Conservation (phyloP, 2,329 filamentous ascomycete genomes). For the Dryadomyces sulphureus region DNA sequence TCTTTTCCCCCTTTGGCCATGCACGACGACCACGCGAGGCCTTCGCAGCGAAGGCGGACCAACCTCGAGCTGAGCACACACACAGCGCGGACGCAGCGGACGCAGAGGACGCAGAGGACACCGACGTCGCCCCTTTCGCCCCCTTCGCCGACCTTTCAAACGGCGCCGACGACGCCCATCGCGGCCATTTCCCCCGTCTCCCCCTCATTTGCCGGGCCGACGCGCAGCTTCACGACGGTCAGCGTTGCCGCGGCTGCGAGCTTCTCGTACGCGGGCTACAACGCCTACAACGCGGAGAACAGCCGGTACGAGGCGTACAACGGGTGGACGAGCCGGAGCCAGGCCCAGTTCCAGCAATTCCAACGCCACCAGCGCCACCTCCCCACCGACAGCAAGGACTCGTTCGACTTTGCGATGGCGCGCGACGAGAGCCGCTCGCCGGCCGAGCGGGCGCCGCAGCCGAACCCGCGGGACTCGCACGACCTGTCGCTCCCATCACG, state of each 20-base stretch:
- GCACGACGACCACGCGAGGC: neutral
- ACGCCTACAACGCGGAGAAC: too few relatives aligned
- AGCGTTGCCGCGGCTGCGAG: too few relatives aligned
- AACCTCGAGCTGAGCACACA: conserved; percentile 24
- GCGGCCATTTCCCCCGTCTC: too few relatives aligned
- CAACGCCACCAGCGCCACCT: conserved; percentile 15
- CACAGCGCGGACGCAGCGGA: conserved; percentile 11
- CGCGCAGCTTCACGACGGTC: too few relatives aligned
- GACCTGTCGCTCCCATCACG: conserved; percentile 69
- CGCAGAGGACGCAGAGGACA: neutral
- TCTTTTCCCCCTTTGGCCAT: neutral
- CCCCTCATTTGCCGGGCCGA: too few relatives aligned
- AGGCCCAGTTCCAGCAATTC: conserved; percentile 5
- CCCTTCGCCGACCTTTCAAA: too few relatives aligned
- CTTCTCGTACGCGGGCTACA: too few relatives aligned
- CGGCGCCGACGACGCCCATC: too few relatives aligned
- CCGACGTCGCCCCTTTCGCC: too few relatives aligned
- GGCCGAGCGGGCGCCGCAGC: conserved; percentile 14
- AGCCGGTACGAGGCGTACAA: too few relatives aligned
- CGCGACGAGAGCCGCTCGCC: conserved; percentile 18
- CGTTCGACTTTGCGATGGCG: conserved; percentile 19
- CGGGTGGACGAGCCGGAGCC: too few relatives aligned
- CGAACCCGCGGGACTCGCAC: conserved; percentile 51
- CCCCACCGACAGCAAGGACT: conserved; percentile 25
- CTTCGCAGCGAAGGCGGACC: conserved; percentile 16